Base-by-base conservation (phyloP, 2,329 filamentous ascomycete species). In the Dothidotthia symphoricarpi region DNA sequence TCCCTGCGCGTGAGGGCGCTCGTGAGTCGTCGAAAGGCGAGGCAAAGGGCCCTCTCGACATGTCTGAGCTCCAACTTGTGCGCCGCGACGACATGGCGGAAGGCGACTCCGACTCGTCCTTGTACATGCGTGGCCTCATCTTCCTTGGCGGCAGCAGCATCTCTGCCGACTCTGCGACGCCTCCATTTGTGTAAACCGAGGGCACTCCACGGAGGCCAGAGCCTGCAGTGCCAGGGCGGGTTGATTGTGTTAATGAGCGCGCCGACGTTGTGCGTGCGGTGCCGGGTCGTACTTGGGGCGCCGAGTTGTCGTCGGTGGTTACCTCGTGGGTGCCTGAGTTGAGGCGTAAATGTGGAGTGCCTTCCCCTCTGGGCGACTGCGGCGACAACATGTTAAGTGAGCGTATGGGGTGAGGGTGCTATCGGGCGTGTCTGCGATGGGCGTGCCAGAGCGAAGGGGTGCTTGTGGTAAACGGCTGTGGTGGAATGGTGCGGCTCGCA, bases 11-110 rank as follows among this genome's bases (percentile, higher is more conserved):
- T 33, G 80, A 83, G 2, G 76, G 75, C 10, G 75, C 72, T 48
- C 75, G 69, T 4, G 78, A 80, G 45, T 83, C 80, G 42, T 78
- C 76, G 49, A 81, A 83, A 0, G 78, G 80, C 35, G 73, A 74
- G 14, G 58, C 66, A 49, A 73, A 80, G 45, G 64, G 75, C 34
- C 53, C 71, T 54, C 75, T 69, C 45, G 75, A 77, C 13, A 67
- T 69, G 44, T 82, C 78, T 13, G 81, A 83, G 51, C 77, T 80
- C 75, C 80, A 83, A 63, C 82, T 86, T 22, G 81, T 81, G 41
- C 81, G 69, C 48, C 80, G 71, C 30, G 80, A 84, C 10, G 78
- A 81, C 57, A 74, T 71, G 33, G 62, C 70, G 28, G 75, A 76
- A 1, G 75, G 74, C 19, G 76, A 76, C n/a, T 68, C 59, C 19